Conservation (phyloP, 139 green algal genomes). For the Coccomyxa sp. region DNA sequence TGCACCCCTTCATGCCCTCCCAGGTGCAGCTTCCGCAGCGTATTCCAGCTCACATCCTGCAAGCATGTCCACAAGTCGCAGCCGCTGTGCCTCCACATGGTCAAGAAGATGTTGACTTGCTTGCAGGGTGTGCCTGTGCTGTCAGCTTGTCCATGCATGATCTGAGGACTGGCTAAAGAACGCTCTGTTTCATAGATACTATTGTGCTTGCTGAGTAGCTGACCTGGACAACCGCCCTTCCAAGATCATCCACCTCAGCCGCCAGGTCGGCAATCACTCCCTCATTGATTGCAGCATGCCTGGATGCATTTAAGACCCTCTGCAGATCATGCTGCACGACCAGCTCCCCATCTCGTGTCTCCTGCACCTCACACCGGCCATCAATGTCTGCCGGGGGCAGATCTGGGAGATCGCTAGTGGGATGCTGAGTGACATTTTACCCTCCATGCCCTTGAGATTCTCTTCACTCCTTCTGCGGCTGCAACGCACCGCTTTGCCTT, state of each 20-base stretch:
- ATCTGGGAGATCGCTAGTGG: not conserved
- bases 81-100: not conserved
- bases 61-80: no score
- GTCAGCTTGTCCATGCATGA: not conserved
- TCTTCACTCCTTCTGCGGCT: not conserved
- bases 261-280: not conserved
- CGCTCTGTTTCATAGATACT: not conserved
- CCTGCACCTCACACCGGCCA: not conserved
- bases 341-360: constrained; percentile 17
- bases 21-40: constrained; percentile 31
- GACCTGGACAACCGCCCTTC: not conserved
- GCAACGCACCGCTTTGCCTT: not conserved
- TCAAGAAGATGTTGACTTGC: not conserved
- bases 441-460: not conserved
- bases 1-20: constrained; percentile 22
- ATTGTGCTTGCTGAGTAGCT: not conserved
- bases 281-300: not conserved
- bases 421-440: not conserved
- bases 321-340: constrained; percentile 24
- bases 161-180: not conserved
- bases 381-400: not conserved
- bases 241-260: not conserved
- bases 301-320: constrained; percentile 6
- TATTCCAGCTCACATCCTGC: constrained; percentile 17
- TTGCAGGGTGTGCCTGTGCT: not conserved